A percentile compares a stretch with the other conserved stretches of the same genome.
phyloP scores from a whole-genome alignment of 2,329 filamentous ascomycete species.

The Orbilia ellipsospora region DNA sequence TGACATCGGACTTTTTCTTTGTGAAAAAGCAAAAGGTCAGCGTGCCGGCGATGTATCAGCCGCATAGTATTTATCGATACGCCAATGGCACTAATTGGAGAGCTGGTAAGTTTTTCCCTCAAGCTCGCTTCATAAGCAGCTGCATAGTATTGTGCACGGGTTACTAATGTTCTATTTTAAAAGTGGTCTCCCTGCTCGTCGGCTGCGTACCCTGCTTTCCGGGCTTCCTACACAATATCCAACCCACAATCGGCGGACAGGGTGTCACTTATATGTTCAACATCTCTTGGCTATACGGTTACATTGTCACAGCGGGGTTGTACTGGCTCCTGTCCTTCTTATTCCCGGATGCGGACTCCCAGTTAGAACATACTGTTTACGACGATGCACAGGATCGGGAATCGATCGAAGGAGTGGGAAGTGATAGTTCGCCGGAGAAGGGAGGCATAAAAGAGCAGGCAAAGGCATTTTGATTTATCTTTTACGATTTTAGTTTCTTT shows the following conservation, averaged over 20 bases:
- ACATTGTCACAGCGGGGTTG: conserved; percentile 23
- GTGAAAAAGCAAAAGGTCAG: conserved; percentile 68
- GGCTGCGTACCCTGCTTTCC: conserved; percentile 54
- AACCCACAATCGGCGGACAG: conserved; percentile 33
- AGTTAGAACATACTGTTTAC: conserved; percentile 26
- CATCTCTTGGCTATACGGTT: conserved; percentile 50
- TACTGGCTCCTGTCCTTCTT: conserved; percentile 32
- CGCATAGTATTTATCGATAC: conserved; percentile 44
- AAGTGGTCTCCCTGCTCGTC: conserved; percentile 45
- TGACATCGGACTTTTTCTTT: conserved; percentile 72
- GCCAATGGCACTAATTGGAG: conserved; percentile 44
- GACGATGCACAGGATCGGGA: conserved; percentile 40
- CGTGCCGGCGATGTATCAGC: conserved; percentile 56
- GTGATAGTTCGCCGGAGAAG: conserved; percentile 44
- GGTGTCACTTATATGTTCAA: conserved; percentile 47
- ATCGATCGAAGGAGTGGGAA: conserved; percentile 43
- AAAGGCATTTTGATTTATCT: not conserved
- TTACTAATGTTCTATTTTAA: not conserved
- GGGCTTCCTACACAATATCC: conserved; percentile 48
- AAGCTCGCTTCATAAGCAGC: not conserved
- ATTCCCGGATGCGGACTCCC: conserved; percentile 32
- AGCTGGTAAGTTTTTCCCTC: conserved; percentile 28
- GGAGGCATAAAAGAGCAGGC: not conserved
- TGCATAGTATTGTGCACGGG: not conserved
- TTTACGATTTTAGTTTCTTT: conserved; percentile 1